Evolutionary conservation across 495 filamentous ascomycete genomes (phyloP), one percentile per base, ranked within the genome.

Genomic region (Amorphotheca resinae): DNA sequence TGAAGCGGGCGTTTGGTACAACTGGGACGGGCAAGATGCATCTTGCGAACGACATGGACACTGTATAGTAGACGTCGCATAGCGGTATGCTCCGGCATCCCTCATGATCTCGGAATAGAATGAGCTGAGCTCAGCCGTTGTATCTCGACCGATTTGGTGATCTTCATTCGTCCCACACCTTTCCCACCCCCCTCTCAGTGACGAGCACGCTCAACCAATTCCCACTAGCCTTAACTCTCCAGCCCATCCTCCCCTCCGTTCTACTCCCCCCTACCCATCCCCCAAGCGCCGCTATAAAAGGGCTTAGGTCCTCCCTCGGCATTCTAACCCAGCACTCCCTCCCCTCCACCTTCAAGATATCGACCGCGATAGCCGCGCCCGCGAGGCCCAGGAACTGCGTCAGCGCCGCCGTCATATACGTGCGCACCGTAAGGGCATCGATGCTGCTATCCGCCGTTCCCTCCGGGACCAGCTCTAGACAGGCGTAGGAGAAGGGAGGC

Each of bases 321-420:
- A 94, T 63, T 14, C 89, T 73, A 22, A 95, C 64, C 84, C 84
- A 93, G 23, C 71, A 70, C 11, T 73, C 64, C 20, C 57, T 47
- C 1, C 58, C 68, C 6, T 70, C 61, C 3, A 82, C 60, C 33
- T 82, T 76, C 6, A 95, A 66, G 23, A 95, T 79, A 52, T 95
- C 89, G 46, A 95, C 61, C 0, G 80, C 65, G 16, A 95, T 85
- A 1, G 80, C 74, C 4, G 80, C 67, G 23, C 89, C 89, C 1
- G 75, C 74, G 22, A 81, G 53, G 7, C 89, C 89, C 15, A 95
- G 75, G 62, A 84, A 94, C 54, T 87, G 82, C 7, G 69, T 71
- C 1, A 95, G 65, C 0, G 87, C 81, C 22, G 80, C 60, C 16
- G 74, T 79, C 38, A 91, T 76, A 53, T 85, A 76, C 0, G 80